These are phyloP conservation scores for Benincasa hispida DNA, from an alignment of 306 rosid genomes.

Conservation along the genomic window DNA sequence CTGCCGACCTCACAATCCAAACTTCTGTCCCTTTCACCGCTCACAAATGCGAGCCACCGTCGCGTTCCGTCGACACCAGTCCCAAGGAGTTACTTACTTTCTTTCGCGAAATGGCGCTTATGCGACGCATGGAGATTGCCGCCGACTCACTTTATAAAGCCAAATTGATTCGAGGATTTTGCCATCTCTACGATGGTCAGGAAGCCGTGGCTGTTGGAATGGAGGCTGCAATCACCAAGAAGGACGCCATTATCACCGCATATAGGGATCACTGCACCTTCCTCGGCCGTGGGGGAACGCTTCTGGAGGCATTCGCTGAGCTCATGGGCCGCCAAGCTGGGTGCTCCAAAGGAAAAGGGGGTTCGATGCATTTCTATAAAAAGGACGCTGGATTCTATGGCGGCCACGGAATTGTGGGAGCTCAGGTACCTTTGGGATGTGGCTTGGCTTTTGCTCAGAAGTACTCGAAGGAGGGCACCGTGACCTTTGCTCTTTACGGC, in stretches of 20 bases:
- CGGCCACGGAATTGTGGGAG: constrained; percentile 94
- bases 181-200: constrained; percentile 92
- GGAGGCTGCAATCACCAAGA: constrained; percentile 67
- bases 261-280: constrained; percentile 85
- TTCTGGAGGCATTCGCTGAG: constrained; percentile 43
- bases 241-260: constrained; percentile 63
- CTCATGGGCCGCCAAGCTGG: constrained; percentile 76
- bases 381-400: constrained; percentile 68
- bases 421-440: constrained; percentile 79
- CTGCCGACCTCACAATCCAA: constrained; percentile 41
- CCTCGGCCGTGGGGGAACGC: constrained; percentile 65
- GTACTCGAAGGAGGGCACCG: constrained; percentile 62
- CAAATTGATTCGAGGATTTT: constrained; percentile 83
- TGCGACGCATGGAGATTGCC: constrained; percentile 94
- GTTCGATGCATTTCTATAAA: constrained; percentile 88
- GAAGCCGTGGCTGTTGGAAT: constrained; percentile 83
- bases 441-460: constrained; percentile 85
- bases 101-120: constrained; percentile 63
- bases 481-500: constrained; percentile 66
- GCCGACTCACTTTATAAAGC: constrained; percentile 96
- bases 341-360: constrained; percentile 79
- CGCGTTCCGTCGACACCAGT: constrained; percentile 60
- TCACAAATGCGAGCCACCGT: constrained; percentile 54
- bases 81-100: constrained; percentile 47
- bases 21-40: constrained; percentile 71